Evolutionary conservation across 108 stramenopile genomes (phyloP), one percentile per base, ranked within the genome.

Genomic region (Conticribra guillardii): DNA sequence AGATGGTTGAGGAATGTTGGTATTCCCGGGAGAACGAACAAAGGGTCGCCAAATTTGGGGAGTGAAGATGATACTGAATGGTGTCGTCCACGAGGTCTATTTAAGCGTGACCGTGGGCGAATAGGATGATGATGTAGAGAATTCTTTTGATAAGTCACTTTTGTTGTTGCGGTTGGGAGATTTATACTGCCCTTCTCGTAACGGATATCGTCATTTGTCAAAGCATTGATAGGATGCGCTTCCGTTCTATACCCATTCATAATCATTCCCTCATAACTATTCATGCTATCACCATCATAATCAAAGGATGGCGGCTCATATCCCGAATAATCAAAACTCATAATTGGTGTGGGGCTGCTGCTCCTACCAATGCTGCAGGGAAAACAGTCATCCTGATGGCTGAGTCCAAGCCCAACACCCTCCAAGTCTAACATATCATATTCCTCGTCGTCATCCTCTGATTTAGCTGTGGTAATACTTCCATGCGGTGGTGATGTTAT

Each of bases 1-100:
- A 94, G 60, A 46, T 81, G 67, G 5, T 80, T 51, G 4, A 91
- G 71, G 65, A 89, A 91, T 24, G 84, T 83, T 7, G 93, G 93
- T 15, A 94, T 74, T 18, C 93, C 93, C 52, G 82, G 84, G 17
- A 84, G 67, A 65, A 82, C 23, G 14, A 60, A 61, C 64, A 74
- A 47, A 18, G 69, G n/a, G 31, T 52, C 58, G 19, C 28, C 57
- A 37, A 44, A 48, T 54, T 37, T 18, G 29, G 34, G 23, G 32
- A 22, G 0, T 34, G 60, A 23, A 17, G 15, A 22, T 19, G 2
- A 30, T 7, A 11, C 26, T n/a, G 37, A 52, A 23, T 51, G 16
- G 32, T n/a, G 5, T 31, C 24, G 16, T 23, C 7, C 23, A 59
- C 22, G 28, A 54, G 15, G 47, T 53, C 23, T 28, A 26, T 56